These are phyloP conservation scores for Tuber aestivum DNA, from an alignment of 495 filamentous ascomycete genomes.

Conservation along the genomic window DNA sequence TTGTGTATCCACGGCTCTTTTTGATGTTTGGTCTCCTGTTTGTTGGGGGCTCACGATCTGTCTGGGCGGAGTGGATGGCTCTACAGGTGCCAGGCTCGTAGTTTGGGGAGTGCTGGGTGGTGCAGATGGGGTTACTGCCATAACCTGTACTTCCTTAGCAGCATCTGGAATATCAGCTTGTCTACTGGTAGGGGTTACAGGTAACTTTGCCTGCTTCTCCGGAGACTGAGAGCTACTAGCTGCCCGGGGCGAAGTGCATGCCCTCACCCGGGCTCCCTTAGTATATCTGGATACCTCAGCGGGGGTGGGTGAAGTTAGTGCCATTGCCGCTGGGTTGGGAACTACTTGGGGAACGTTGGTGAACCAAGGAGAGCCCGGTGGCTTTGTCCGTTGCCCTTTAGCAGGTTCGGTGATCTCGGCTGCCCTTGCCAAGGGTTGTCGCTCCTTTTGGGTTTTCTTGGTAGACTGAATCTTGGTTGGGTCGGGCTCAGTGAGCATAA, in stretches of 20 bases:
- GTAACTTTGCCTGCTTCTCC: constrained; percentile 1
- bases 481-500: neutral
- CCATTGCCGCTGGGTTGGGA: neutral
- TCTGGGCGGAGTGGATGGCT: neutral
- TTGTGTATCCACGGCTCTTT: neutral
- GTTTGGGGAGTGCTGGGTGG: neutral
- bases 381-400: neutral
- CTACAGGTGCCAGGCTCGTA: neutral
- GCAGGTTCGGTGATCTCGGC: neutral
- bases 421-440: neutral
- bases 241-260: neutral
- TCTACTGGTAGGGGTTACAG: neutral
- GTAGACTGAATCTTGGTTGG: neutral
- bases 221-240: neutral
- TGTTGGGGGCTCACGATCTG: neutral
- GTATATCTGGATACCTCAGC: neutral
- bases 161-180: neutral
- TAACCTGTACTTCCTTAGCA: neutral
- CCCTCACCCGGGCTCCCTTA: neutral
- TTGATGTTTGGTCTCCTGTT: neutral
- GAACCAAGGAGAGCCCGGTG: neutral
- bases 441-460: neutral
- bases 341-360: neutral
- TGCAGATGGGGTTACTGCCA: neutral
- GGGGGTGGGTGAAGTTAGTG: neutral